Conservation (phyloP, 257 asterid genomes). For the Fraxinus anomala region DNA sequence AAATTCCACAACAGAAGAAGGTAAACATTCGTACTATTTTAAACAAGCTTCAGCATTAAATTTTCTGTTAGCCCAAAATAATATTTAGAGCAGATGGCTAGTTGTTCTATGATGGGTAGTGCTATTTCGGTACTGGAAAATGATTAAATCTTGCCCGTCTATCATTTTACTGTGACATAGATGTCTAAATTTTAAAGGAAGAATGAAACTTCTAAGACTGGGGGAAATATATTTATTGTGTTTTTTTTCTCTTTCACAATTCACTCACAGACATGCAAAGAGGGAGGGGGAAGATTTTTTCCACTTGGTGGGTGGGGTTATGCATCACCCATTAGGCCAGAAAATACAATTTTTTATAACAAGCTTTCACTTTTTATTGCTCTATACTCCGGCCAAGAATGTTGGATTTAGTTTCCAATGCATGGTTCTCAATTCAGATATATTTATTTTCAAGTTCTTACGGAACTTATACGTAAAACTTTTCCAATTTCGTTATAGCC, state of each 20-base stretch:
- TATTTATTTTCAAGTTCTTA: neutral
- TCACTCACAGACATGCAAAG: neutral
- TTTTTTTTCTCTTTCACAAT: neutral
- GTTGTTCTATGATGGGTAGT: slow-evolving; percentile 12
- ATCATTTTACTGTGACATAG: neutral
- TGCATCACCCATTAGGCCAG: neutral
- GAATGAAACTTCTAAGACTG: neutral
- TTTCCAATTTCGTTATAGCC: neutral
- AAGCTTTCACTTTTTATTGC: neutral
- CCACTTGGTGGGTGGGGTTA: neutral
- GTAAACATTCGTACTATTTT: slow-evolving; percentile 32
- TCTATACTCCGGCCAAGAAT: neutral
- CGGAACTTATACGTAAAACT: neutral
- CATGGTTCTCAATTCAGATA: neutral
- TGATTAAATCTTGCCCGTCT: slow-evolving; percentile 10
- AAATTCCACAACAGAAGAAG: slow-evolving; percentile 96
- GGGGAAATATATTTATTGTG: neutral
- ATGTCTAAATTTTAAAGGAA: neutral
- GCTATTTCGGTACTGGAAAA: neutral
- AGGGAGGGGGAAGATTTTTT: neutral
- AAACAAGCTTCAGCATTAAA: neutral
- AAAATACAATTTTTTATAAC: neutral
- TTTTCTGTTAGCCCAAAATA: neutral
- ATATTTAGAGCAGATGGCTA: neutral
- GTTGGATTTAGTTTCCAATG: neutral